Base-by-base conservation (phyloP, 345 rosid species). In the Clausena lansium region DNA sequence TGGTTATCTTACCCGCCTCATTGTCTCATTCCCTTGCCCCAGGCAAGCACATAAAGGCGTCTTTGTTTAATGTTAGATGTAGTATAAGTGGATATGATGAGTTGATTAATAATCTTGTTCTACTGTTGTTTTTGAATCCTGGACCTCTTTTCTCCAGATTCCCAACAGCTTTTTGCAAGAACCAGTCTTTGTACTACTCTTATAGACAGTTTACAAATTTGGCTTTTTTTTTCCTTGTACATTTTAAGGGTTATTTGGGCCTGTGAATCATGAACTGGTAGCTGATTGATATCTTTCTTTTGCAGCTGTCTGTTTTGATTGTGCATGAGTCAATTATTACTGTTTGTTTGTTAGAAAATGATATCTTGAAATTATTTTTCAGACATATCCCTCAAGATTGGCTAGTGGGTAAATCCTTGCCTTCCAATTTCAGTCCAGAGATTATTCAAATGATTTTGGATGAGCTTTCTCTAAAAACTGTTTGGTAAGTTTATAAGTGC, bases 341-440 rank as follows among this genome's bases (percentile, higher is more conserved):
- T 66, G n/a, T 30, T 30, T 61, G 24, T 13, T 47, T 61, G 20
- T 55, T 35, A 17, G 14, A 39, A 41, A 30, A 27, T 35, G 45
- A 61, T 58, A 47, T 20, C 70, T 74, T 70, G 74, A 70, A 77
- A 78, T 80, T 73, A 64, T 14, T 62, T 20, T 76, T 71, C 90
- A 93, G 99, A 60, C 81, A 38, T 95, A 87, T 81, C 93, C 97
- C 92, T 15, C 83, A 83, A 85, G 96, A 93, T 83, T 95, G 98
- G 99, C 84, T 95, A 27, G 96, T 90, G 22, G 93, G 91, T 36
- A 85, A 92, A 78, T 89, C 91, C 32, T 83, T 95, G 83, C 99
- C 98, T 68, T 84, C 89, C 72, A 85, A 82, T 70, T 93, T 89
- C 81, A 88, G 80, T 84, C 90, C 89, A 76, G 81, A 70, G 74